These are phyloP conservation scores for Stachybotrys chartarum DNA, from an alignment of 2,329 filamentous ascomycete genomes.

Conservation along the genomic window DNA sequence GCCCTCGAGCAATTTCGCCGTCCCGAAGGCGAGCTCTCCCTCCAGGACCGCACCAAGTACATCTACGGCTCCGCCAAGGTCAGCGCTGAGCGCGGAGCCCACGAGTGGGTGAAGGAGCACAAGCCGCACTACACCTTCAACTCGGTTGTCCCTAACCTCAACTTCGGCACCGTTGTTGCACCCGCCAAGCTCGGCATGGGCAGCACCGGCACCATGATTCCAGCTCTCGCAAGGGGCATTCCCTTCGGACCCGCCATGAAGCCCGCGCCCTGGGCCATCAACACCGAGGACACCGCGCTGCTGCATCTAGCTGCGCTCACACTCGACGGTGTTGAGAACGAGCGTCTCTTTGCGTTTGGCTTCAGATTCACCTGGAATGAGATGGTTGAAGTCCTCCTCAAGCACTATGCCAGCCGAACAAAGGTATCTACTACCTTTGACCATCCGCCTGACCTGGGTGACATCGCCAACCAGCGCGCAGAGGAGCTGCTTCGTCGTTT, in stretches of 20 bases:
- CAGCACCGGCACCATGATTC: neutral
- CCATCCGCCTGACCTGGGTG: neutral
- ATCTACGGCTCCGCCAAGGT: conserved; percentile 29
- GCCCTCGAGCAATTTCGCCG: conserved; percentile 18
- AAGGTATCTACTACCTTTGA: neutral
- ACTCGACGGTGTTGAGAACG: conserved; percentile 30
- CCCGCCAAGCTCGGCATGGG: neutral
- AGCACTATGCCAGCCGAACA: conserved; percentile 5
- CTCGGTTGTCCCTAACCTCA: neutral
- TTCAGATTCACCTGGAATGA: conserved; percentile 36
- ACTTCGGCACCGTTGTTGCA: neutral
- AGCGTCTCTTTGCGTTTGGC: conserved; percentile 47
- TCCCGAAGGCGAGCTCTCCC: conserved; percentile 9
- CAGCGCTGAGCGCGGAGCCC: conserved; percentile 23
- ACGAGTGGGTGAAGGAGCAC: conserved; percentile 26
- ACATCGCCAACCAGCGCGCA: conserved; percentile 3
- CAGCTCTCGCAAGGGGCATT: neutral
- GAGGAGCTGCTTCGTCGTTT: conserved; percentile 9
- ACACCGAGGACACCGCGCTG: conserved; percentile 38
- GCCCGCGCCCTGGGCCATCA: conserved; percentile 30
- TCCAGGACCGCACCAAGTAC: neutral
- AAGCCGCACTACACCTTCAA: conserved; percentile 18
- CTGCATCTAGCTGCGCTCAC: conserved; percentile 44
- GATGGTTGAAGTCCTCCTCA: conserved; percentile 18
- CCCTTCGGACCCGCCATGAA: neutral